Evolutionary conservation across 208 protist genomes (phyloP).

Genomic region (Wallacemonas rigidus): DNA sequence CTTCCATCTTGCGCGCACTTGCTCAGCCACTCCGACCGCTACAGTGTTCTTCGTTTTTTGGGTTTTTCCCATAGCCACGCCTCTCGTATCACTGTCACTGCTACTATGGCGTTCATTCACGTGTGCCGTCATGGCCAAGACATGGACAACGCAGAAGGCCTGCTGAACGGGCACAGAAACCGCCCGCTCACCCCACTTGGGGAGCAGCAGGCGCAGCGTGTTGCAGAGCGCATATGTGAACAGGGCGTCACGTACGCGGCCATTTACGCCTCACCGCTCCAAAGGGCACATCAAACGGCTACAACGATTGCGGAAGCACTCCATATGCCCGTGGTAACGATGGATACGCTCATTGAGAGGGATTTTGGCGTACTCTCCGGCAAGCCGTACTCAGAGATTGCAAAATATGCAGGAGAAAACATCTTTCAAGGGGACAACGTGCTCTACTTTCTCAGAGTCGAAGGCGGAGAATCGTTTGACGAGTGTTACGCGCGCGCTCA

Average conservation of each 20-base stretch:
- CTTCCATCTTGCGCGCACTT: background rate
- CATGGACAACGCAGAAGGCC: conserved; percentile 75
- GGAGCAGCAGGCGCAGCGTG: conserved; percentile 50
- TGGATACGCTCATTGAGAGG: conserved; percentile 77
- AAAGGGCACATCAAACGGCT: conserved; percentile 72
- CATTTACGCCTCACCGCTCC: conserved; percentile 81
- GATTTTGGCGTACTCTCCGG: conserved; percentile 89
- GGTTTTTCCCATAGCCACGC: background rate
- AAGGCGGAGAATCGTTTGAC: conserved; percentile 81
- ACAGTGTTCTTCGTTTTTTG: too few species aligned
- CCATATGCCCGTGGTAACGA: conserved; percentile 40
- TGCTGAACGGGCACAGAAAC: conserved; percentile 89
- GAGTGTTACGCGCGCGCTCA: conserved; percentile 67
- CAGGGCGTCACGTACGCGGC: conserved; percentile 48
- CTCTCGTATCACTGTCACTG: background rate
- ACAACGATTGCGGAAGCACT: conserved; percentile 48
- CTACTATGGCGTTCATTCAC: conserved; percentile 62
- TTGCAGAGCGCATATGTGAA: conserved; percentile 55
- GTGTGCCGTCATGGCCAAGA: conserved; percentile 91
- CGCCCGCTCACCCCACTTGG: conserved; percentile 76
- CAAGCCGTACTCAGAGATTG: conserved; percentile 71
- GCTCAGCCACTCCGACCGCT: too few species aligned
- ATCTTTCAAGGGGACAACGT: conserved; percentile 81
- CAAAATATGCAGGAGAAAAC: conserved; percentile 63
- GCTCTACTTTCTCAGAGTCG: conserved; percentile 78